Evolutionary conservation across 768 basidiomycete genomes (phyloP).

Genomic region (Phanerodontia chrysosporium): DNA sequence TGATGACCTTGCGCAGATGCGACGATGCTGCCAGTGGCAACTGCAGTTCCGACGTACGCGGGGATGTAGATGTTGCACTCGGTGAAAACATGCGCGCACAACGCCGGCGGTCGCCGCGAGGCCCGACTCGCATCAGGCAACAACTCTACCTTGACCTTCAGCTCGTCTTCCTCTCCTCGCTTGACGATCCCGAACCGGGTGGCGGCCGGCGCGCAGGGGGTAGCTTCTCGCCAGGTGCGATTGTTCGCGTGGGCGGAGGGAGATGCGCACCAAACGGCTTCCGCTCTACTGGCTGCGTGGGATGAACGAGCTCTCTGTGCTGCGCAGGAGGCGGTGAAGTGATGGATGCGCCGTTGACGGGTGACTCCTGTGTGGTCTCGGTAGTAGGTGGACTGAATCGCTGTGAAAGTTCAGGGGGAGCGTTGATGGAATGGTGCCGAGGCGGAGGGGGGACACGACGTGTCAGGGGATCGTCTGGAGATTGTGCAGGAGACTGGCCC

Average conservation of each 20-base stretch:
- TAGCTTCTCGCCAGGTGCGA: conserved; percentile 64
- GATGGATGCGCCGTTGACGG: conserved; percentile 1
- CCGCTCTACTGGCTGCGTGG: conserved; percentile 15
- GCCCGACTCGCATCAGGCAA: conserved; percentile 69
- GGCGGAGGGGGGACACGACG: conserved; percentile 11
- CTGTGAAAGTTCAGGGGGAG: not conserved
- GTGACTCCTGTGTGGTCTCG: not conserved
- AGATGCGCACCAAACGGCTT: conserved; percentile 33
- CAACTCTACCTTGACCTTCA: conserved; percentile 41
- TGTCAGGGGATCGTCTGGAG: conserved; percentile 11
- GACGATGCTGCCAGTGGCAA: conserved; percentile 52
- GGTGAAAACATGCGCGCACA: conserved; percentile 29
- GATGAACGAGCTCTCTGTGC: not conserved
- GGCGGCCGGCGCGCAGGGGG: conserved; percentile 48
- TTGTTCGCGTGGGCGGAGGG: conserved; percentile 73
- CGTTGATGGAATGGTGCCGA: conserved; percentile 12
- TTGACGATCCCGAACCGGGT: conserved; percentile 32
- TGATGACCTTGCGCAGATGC: conserved; percentile 57
- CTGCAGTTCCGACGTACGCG: conserved; percentile 49
- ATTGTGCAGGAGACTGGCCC: not conserved
- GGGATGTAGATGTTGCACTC: conserved; percentile 51
- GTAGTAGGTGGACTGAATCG: not conserved
- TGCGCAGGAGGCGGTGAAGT: not conserved
- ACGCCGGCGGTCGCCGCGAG: conserved; percentile 47
- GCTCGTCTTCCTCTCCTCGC: conserved; percentile 57